phyloP scores from a whole-genome alignment of 257 asterid genomes.

The Dorcoceras hygrometricum region DNA sequence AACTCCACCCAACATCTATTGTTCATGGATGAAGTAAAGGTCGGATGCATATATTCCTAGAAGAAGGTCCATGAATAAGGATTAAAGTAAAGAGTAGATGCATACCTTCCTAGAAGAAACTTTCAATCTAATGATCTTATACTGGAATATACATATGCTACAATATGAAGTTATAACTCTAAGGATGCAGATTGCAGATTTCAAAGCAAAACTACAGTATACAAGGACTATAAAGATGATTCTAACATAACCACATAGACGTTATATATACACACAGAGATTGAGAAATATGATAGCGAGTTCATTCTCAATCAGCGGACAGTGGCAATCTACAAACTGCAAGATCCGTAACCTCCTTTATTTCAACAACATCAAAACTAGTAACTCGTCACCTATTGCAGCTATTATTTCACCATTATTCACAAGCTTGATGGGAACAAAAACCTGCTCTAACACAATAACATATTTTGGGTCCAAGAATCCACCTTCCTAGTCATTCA shows the following conservation, averaged over 20 bases:
- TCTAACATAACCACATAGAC: not conserved
- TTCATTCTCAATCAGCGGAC: constrained; percentile 23
- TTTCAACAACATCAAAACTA: constrained; percentile 31
- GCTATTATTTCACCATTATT: constrained; percentile 25
- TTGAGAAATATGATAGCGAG: not conserved
- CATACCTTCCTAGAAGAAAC: not conserved
- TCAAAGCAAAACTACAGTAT: not conserved
- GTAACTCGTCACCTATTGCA: constrained; percentile 22
- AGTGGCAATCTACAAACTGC: constrained; percentile 30
- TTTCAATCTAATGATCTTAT: no score
- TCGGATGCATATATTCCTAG: no score
- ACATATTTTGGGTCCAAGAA: constrained; percentile 30
- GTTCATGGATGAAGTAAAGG: no score
- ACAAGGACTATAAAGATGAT: not conserved
- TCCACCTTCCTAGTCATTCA: constrained; percentile 34
- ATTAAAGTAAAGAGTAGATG: not conserved
- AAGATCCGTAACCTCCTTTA: constrained; percentile 22
- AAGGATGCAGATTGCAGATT: not conserved
- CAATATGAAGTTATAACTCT: not conserved
- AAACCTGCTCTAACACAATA: constrained; percentile 16
- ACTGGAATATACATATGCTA: not conserved
- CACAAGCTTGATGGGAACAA: constrained; percentile 32
- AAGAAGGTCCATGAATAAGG: not conserved
- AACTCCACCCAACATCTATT: no score
- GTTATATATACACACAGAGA: not conserved